A percentile compares a stretch with the other conserved stretches of the same genome.
Conservation (phyloP, 2,329 filamentous ascomycete genomes). For the Alternaria sp. region DNA sequence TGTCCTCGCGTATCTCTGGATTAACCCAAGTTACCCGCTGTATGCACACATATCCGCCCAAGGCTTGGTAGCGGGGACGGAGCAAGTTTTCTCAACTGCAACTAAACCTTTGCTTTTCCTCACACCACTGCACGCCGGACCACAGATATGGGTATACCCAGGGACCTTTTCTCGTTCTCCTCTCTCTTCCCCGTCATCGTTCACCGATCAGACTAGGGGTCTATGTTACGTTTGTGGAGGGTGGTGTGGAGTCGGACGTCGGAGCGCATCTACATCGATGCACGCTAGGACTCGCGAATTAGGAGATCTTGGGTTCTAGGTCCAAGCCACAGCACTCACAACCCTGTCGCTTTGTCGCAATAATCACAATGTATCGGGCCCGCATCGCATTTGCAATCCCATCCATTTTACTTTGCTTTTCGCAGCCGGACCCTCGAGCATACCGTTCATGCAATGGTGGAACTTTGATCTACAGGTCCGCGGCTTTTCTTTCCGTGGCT, state of each 20-base stretch:
- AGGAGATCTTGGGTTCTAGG: not conserved
- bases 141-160: not conserved
- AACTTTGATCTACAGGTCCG: not conserved
- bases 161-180: not conserved
- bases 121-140: not conserved
- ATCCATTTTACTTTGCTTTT: not conserved
- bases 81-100: not conserved
- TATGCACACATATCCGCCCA: not conserved
- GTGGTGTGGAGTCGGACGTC: not conserved
- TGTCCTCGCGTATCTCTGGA: not conserved
- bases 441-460: slow-evolving; percentile 2
- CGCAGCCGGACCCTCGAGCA: not conserved
- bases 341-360: not conserved
- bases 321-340: not conserved
- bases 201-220: not conserved
- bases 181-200: not conserved
- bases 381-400: not conserved
- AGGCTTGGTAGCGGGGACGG: not conserved
- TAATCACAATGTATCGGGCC: not conserved
- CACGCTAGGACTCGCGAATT: not conserved
- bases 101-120: not conserved
- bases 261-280: not conserved
- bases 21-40: not conserved
- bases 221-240: not conserved
- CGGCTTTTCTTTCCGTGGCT: not conserved